These are phyloP conservation scores for Coniochaeta sp. DNA, from an alignment of 2,329 filamentous ascomycete species.

Conservation along the genomic window DNA sequence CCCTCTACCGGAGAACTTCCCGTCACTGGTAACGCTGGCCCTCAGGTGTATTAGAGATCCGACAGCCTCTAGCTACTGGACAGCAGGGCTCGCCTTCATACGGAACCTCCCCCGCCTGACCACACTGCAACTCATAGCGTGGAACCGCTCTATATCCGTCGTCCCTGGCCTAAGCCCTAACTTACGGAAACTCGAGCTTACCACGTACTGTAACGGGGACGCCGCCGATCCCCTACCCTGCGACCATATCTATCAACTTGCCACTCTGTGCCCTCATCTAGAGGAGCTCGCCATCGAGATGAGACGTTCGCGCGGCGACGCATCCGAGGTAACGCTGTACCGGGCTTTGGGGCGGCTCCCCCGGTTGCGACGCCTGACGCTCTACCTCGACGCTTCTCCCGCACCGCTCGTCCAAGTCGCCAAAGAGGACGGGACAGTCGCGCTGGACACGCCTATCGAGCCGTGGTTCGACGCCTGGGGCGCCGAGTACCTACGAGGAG, in stretches of 20 bases:
- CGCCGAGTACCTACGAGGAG: neutral
- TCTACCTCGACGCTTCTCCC: constrained; percentile 2
- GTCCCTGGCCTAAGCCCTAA: neutral
- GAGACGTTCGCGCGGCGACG: constrained; percentile 5
- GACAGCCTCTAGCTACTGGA: neutral
- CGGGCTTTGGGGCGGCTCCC: constrained; percentile 4
- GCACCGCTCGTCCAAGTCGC: neutral
- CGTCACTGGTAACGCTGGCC: neutral
- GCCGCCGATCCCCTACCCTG: neutral
- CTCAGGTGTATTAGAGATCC: neutral
- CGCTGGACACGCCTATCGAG: neutral
- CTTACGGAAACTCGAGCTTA: neutral
- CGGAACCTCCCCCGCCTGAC: neutral
- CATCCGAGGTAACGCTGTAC: constrained; percentile 5
- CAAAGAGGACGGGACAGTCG: neutral
- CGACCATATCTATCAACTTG: constrained; percentile 5
- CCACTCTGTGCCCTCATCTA: constrained; percentile 4
- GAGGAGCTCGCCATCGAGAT: constrained; percentile 2
- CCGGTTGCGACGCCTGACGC: constrained; percentile 1
- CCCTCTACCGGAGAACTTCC: neutral
- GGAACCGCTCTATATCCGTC: constrained; percentile 1
- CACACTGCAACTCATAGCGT: neutral
- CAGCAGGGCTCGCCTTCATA: neutral
- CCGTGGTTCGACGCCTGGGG: constrained; percentile 5
- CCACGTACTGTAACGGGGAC: neutral